Percentiles rank a stretch among this genome's conserved stretches.
Conservation (phyloP, 345 rosid genomes). For the Camelina laxa region DNA sequence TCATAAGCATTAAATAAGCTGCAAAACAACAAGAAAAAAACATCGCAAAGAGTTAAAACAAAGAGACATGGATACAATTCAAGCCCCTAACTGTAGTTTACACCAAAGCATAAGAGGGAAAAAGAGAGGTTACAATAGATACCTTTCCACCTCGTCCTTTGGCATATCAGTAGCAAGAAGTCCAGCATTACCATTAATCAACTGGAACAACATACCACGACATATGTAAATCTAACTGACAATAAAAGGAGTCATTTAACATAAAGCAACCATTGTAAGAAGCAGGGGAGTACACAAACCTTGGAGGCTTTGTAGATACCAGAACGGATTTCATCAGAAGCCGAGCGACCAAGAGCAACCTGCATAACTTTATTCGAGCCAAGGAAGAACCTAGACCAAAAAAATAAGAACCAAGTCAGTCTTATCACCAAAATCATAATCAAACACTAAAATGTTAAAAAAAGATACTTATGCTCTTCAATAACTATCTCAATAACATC, state of each 20-base stretch:
- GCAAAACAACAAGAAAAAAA: constrained; percentile 34
- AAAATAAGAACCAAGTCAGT: constrained; percentile 12
- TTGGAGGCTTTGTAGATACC: constrained; percentile 78
- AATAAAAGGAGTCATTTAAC: neutral
- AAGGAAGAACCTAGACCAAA: constrained; percentile 70
- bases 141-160: constrained; percentile 90
- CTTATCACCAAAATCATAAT: neutral
- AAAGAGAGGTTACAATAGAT: neutral
- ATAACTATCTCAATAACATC: neutral
- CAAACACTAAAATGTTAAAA: neutral
- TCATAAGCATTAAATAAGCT: constrained; percentile 82
- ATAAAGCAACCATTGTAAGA: neutral
- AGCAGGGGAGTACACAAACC: constrained; percentile 47
- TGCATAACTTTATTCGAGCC: constrained; percentile 99
- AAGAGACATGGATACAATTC: neutral
- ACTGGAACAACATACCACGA: constrained; percentile 47
- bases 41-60: neutral
- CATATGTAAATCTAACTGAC: neutral
- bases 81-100: neutral
- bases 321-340: constrained; percentile 79
- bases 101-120: neutral
- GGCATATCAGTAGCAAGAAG: constrained; percentile 79
- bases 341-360: constrained; percentile 90
- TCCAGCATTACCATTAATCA: constrained; percentile 80
- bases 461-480: neutral